Evolutionary conservation across 805 yeast species (phyloP).

Genomic region (Myxozyma monticola): DNA sequence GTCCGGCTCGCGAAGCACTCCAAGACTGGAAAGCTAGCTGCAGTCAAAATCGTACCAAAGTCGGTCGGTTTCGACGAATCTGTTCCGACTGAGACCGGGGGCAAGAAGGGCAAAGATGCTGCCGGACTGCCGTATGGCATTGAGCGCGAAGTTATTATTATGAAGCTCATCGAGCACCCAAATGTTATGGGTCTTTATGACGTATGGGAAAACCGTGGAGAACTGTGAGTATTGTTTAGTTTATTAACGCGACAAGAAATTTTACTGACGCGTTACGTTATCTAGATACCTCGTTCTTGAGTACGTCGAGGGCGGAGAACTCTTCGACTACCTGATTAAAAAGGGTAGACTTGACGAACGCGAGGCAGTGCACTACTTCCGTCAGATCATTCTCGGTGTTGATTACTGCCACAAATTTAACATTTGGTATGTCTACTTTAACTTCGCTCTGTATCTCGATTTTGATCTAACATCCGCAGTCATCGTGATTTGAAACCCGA

Average conservation of each 20-base stretch:
- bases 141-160: slow-evolving; percentile 94
- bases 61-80: slow-evolving; percentile 43
- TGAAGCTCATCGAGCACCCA: slow-evolving; percentile 92
- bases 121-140: slow-evolving; percentile 87
- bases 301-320: slow-evolving; percentile 96
- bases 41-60: slow-evolving; percentile 94
- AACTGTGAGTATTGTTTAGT: slow-evolving; percentile 44
- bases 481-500: slow-evolving; percentile 81
- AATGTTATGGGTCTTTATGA: slow-evolving; percentile 92
- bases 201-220: slow-evolving; percentile 97
- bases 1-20: slow-evolving; percentile 89
- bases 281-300: slow-evolving; percentile 74
- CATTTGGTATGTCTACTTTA: slow-evolving; percentile 56
- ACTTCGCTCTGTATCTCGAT: neutral
- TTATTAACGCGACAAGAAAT: neutral
- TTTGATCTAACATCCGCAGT: slow-evolving; percentile 5
- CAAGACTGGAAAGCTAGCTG: slow-evolving; percentile 84
- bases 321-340: slow-evolving; percentile 87
- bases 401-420: slow-evolving; percentile 82
- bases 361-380: slow-evolving; percentile 87
- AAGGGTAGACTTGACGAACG: slow-evolving; percentile 83
- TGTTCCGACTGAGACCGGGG: slow-evolving; percentile 34
- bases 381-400: slow-evolving; percentile 80
- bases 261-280: too few relatives aligned
- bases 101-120: slow-evolving; percentile 42